A percentile compares a stretch with the other conserved stretches of the same genome.
phyloP scores from a whole-genome alignment of 1,284 basidiomycete species.

The Sanghuangporus baumii region DNA sequence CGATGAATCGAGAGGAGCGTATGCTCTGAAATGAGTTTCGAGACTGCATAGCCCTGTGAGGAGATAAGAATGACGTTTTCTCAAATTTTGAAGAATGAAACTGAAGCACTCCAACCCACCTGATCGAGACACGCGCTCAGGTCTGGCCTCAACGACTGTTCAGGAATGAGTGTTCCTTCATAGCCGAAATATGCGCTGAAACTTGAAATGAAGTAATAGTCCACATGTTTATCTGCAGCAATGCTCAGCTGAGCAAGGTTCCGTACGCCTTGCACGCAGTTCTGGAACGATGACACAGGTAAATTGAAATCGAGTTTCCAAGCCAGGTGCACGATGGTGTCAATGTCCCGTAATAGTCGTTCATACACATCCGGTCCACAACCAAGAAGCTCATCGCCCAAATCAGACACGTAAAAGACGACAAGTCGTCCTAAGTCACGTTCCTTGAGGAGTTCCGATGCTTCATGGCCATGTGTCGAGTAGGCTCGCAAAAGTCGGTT shows the following conservation, averaged over 20 bases:
- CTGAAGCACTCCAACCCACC: not conserved
- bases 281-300: constrained; percentile 20
- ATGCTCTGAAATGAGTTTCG: constrained; percentile 23
- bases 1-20: constrained; percentile 14
- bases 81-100: constrained; percentile 5
- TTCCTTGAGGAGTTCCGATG: not conserved
- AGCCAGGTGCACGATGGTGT: constrained; percentile 15
- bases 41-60: constrained; percentile 20
- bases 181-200: constrained; percentile 18
- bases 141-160: constrained; percentile 1
- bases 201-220: constrained; percentile 14
- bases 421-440: not conserved
- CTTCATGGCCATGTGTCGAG: not conserved
- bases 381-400: constrained; percentile 4
- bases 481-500: not conserved
- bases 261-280: constrained; percentile 19
- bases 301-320: constrained; percentile 26
- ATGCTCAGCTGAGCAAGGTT: constrained; percentile 20
- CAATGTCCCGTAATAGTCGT: not conserved
- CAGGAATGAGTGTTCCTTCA: constrained; percentile 15
- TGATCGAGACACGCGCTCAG: constrained; percentile 1
- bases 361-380: not conserved
- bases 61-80: not conserved
- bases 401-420: not conserved
- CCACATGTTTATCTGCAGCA: not conserved